Conservation (phyloP, 2,329 filamentous ascomycete species). For the Colletotrichum sp. region DNA sequence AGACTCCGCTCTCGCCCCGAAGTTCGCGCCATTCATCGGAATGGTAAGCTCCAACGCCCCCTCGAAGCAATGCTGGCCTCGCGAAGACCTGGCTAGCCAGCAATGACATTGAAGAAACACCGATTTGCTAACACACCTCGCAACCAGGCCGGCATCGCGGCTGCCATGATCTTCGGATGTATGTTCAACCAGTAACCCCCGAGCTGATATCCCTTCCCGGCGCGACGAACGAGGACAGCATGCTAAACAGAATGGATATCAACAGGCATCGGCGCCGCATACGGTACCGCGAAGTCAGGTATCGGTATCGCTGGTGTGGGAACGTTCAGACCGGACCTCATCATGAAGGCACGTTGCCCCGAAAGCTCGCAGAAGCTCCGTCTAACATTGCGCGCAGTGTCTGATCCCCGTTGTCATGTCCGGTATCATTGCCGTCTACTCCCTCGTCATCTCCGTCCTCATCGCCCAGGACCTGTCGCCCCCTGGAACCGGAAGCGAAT, state of each 20-base stretch:
- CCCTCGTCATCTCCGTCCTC: conserved; percentile 93
- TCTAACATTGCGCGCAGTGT: conserved; percentile 55
- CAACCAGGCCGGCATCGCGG: conserved; percentile 74
- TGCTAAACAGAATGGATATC: conserved; percentile 5
- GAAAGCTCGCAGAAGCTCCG: not conserved
- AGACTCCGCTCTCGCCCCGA: conserved; percentile 69
- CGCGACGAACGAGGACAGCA: conserved; percentile 1
- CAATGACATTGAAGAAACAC: not conserved
- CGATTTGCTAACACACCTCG: conserved; percentile 27
- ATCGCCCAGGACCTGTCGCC: conserved; percentile 90
- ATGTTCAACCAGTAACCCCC: conserved; percentile 29
- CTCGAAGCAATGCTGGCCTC: not conserved
- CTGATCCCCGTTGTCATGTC: conserved; percentile 96
- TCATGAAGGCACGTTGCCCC: conserved; percentile 77
- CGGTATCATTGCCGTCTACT: conserved; percentile 98
- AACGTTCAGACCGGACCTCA: conserved; percentile 83
- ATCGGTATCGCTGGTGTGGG: conserved; percentile 88
- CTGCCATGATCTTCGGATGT: conserved; percentile 87
- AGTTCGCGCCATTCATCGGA: conserved; percentile 87
- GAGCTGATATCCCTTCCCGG: conserved; percentile 31
- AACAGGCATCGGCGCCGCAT: conserved; percentile 74
- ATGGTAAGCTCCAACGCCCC: conserved; percentile 66
- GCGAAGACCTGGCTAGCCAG: not conserved
- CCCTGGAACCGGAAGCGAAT: conserved; percentile 63
- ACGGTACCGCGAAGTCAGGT: conserved; percentile 86